These are phyloP conservation scores for Phialemonium atrogriseum DNA, from an alignment of 2,329 filamentous ascomycete species.

Conservation along the genomic window DNA sequence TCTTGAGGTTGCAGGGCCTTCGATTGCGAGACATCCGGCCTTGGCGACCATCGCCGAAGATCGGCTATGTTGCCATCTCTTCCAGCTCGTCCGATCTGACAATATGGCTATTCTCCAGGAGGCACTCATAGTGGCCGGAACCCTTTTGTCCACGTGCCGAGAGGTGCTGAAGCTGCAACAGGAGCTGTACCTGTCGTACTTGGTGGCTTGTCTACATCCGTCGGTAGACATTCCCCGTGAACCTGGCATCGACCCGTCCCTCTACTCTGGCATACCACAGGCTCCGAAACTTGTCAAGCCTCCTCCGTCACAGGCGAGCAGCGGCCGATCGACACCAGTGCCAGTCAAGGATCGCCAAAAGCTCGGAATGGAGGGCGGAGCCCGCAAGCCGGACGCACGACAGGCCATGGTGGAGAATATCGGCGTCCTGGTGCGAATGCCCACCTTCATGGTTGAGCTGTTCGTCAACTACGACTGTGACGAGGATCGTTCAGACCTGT, in stretches of 20 bases:
- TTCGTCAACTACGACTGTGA: conserved; percentile 99
- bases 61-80: conserved; percentile 85
- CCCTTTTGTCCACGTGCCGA: conserved; percentile 81
- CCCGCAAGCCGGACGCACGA: conserved; percentile 85
- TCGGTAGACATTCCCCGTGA: conserved; percentile 91
- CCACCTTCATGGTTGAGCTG: conserved; percentile 87
- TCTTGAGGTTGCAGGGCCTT: conserved; percentile 89
- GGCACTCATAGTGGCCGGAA: conserved; percentile 85
- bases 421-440: conserved; percentile 83
- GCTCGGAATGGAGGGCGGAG: conserved; percentile 83
- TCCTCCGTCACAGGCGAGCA: conserved; percentile 60
- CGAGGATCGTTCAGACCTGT: conserved; percentile 81
- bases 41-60: conserved; percentile 85
- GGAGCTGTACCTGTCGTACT: conserved; percentile 88
- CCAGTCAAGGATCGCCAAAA: conserved; percentile 88
- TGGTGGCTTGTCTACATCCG: conserved; percentile 89
- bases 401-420: conserved; percentile 99
- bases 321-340: conserved; percentile 82
- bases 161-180: conserved; percentile 91
- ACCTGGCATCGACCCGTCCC: conserved; percentile 76
- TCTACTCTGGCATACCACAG: conserved; percentile 91
- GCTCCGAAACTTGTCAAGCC: conserved; percentile 81
- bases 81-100: conserved; percentile 92
- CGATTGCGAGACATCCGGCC: conserved; percentile 85
- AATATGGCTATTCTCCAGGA: conserved; percentile 94